Percentiles rank a stretch among this genome's conserved stretches.
Conservation (phyloP, 2,329 filamentous ascomycete genomes). For the Pyrenochaeta sp. region DNA sequence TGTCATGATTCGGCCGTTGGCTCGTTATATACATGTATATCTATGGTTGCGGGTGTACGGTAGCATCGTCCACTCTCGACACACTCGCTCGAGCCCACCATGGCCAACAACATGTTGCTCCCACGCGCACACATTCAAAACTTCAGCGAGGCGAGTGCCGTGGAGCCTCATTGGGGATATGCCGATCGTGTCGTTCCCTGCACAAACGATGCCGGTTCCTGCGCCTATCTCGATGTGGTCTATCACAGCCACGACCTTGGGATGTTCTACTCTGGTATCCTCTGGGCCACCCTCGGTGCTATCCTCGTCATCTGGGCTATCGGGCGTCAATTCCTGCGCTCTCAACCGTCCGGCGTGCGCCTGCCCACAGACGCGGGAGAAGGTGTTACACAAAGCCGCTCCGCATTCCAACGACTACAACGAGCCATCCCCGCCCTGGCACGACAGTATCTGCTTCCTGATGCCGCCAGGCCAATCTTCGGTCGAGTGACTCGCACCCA, state of each 20-base stretch:
- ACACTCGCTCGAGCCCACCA: too few species aligned
- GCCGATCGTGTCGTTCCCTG: slow-evolving; percentile 63
- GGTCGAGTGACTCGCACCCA: slow-evolving; percentile 75
- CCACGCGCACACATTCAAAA: slow-evolving; percentile 56
- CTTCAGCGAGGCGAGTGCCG: slow-evolving; percentile 44
- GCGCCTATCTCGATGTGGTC: slow-evolving; percentile 65
- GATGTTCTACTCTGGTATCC: slow-evolving; percentile 65
- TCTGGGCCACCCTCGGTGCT: slow-evolving; percentile 64
- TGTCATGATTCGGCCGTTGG: slow-evolving; percentile 10
- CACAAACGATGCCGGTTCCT: slow-evolving; percentile 65
- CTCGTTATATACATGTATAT: slow-evolving; percentile 21
- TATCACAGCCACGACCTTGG: slow-evolving; percentile 63
- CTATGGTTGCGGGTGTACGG: too few species aligned
- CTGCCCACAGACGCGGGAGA: slow-evolving; percentile 31
- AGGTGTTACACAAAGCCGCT: slow-evolving; percentile 30
- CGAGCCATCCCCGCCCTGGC: slow-evolving; percentile 52
- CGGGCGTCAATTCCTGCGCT: slow-evolving; percentile 39
- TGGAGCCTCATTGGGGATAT: slow-evolving; percentile 67
- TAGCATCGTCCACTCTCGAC: too few species aligned
- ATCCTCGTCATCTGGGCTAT: slow-evolving; percentile 57
- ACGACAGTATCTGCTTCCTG: slow-evolving; percentile 67
- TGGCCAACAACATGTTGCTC: slow-evolving; percentile 29
- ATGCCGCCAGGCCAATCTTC: slow-evolving; percentile 66
- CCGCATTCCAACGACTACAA: slow-evolving; percentile 34
- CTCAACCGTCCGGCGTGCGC: slow-evolving; percentile 36